These are phyloP conservation scores for Rhodotorula glutinis DNA, from an alignment of 1,284 basidiomycete genomes.

Conservation along the genomic window DNA sequence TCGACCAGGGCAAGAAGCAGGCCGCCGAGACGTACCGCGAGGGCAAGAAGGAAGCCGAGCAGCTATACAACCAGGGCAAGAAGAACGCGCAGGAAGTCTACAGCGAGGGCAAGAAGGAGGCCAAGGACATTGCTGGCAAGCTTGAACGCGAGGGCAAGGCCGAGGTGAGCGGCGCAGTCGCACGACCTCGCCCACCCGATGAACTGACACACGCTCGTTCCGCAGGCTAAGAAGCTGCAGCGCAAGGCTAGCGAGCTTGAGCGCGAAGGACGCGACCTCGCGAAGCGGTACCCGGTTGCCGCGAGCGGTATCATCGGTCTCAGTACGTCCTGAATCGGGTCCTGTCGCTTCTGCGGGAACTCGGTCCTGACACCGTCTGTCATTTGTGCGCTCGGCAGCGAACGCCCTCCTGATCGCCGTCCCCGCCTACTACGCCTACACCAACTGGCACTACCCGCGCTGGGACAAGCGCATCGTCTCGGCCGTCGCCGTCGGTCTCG, in stretches of 20 bases:
- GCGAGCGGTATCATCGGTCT: constrained; percentile 66
- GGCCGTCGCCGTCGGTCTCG: constrained; percentile 61
- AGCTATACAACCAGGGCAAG: constrained; percentile 9
- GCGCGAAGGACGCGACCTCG: constrained; percentile 61
- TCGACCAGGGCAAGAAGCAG: constrained; percentile 49
- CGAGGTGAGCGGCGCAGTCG: constrained; percentile 8
- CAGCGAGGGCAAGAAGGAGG: constrained; percentile 22
- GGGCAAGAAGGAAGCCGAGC: constrained; percentile 16
- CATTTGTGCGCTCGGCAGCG: constrained; percentile 50
- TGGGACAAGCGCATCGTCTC: constrained; percentile 71
- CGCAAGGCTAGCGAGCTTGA: constrained; percentile 62
- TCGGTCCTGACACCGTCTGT: neutral
- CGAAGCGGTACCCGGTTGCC: constrained; percentile 65
- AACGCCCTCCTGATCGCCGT: constrained; percentile 67
- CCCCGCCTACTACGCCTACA: constrained; percentile 66
- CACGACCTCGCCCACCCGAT: too few relatives aligned
- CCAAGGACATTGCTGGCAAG: constrained; percentile 23
- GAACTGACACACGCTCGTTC: neutral
- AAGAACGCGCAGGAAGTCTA: constrained; percentile 22
- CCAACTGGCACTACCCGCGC: constrained; percentile 62
- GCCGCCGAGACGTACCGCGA: constrained; percentile 10
- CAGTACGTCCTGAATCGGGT: constrained; percentile 59
- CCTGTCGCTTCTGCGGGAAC: constrained; percentile 57
- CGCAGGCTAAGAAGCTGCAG: constrained; percentile 38
- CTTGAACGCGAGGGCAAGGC: constrained; percentile 27